Conservation (phyloP, 176 grass and related monocot genomes). For the Aegilops umbellulata region DNA sequence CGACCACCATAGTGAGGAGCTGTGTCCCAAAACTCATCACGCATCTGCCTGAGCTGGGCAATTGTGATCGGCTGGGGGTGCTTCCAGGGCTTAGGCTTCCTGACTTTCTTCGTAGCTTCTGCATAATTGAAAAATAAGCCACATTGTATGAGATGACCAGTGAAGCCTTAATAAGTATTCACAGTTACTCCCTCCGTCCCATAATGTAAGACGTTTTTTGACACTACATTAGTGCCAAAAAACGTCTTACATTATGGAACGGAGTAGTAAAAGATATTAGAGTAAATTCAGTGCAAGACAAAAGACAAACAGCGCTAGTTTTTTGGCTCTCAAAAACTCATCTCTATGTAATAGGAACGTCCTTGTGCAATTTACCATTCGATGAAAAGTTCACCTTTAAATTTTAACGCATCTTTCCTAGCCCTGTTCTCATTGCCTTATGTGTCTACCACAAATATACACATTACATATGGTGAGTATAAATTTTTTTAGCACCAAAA, state of each 20-base stretch:
- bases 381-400: background rate
- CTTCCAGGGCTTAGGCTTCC: conserved; percentile 78
- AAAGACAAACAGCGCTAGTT: background rate
- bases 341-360: background rate
- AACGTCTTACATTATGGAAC: no score
- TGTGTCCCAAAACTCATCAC: conserved; percentile 72
- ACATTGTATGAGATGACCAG: conserved; percentile 6
- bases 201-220: no score
- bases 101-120: conserved; percentile 57
- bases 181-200: no score
- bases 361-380: background rate
- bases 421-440: background rate
- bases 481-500: background rate
- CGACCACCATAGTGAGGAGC: conserved; percentile 75
- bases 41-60: conserved; percentile 56
- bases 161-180: background rate
- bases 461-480: background rate
- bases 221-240: no score
- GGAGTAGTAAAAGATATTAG: background rate
- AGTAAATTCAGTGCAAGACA: background rate
- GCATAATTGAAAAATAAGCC: conserved; percentile 18
- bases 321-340: background rate
- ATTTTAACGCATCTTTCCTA: background rate
- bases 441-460: background rate
- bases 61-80: conserved; percentile 58